phyloP scores from a whole-genome alignment of 345 rosid genomes.

The Turnera subulata region DNA sequence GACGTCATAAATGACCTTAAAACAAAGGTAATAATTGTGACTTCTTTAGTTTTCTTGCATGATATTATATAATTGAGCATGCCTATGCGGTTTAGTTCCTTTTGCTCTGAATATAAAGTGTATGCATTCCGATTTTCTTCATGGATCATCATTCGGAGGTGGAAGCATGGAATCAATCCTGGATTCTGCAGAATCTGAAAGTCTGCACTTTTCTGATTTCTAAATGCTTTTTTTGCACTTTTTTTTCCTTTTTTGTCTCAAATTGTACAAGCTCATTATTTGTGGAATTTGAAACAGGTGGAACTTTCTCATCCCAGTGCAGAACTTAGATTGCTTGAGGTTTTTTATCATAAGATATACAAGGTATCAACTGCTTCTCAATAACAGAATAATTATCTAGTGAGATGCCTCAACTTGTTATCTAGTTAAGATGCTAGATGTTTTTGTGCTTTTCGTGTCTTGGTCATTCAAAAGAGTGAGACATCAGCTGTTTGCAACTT shows the following conservation, averaged over 20 bases:
- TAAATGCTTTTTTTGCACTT: not conserved
- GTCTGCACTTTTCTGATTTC: not conserved
- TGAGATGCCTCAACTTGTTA: constrained; percentile 1
- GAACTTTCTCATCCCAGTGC: constrained; percentile 32
- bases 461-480: too few relatives aligned
- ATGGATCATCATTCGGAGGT: too few relatives aligned
- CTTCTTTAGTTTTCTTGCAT: constrained; percentile 1
- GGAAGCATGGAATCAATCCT: too few relatives aligned
- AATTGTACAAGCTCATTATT: not conserved
- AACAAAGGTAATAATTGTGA: constrained; percentile 21
- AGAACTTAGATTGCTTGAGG: constrained; percentile 37
- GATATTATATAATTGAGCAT: not conserved
- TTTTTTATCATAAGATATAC: constrained; percentile 37
- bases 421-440: not conserved
- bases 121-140: not conserved
- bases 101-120: not conserved
- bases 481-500: too few relatives aligned
- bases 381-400: not conserved
- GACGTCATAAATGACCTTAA: constrained; percentile 33
- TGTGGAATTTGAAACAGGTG: constrained; percentile 18
- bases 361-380: constrained; percentile 16
- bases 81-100: not conserved
- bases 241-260: not conserved
- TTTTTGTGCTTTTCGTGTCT: too few relatives aligned
- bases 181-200: not conserved